A percentile compares a stretch with the other conserved stretches of the same genome.
These are phyloP conservation scores for Coniophora puteana DNA, from an alignment of 1,284 basidiomycete genomes.

Conservation along the genomic window DNA sequence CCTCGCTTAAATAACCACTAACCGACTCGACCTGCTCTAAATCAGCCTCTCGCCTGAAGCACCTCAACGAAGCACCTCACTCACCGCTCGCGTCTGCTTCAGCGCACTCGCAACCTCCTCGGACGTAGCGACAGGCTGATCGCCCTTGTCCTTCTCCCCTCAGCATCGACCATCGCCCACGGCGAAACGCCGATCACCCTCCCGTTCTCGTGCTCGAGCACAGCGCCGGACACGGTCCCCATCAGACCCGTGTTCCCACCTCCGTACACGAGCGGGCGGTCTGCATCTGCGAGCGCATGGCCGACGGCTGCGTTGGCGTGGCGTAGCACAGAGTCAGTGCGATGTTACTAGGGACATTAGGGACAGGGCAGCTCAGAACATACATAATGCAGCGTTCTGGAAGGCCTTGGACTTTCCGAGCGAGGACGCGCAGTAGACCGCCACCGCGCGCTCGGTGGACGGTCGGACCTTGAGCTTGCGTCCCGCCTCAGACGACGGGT, in stretches of 20 bases:
- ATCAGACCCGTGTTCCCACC: conserved; percentile 84
- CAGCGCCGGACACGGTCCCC: conserved; percentile 78
- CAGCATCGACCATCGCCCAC: conserved; percentile 64
- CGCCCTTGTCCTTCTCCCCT: conserved; percentile 57
- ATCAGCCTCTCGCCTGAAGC: too few relatives aligned
- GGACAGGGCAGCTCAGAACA: too few relatives aligned
- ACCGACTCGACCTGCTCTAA: conserved; percentile 58
- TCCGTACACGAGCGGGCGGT: conserved; percentile 79
- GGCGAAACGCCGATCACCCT: conserved; percentile 80
- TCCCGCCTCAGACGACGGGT: too few relatives aligned
- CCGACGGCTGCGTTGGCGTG: conserved; percentile 76
- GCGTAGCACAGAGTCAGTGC: too few relatives aligned
- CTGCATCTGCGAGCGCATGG: conserved; percentile 58
- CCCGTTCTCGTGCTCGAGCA: conserved; percentile 59
- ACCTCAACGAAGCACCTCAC: too few relatives aligned
- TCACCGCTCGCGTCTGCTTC: conserved; percentile 42
- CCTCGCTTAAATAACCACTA: conserved; percentile 22
- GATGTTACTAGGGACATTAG: too few relatives aligned
- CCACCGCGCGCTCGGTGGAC: conserved; percentile 43
- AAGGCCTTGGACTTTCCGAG: conserved; percentile 60
- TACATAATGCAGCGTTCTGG: conserved; percentile 66
- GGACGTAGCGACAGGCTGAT: conserved; percentile 21
- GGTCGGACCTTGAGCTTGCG: conserved; percentile 31
- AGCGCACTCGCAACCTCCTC: conserved; percentile 28
- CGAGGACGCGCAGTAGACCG: conserved; percentile 81